These are phyloP conservation scores for Dysphania ambrosioides DNA, from an alignment of 148 eudicot genomes.

Conservation along the genomic window DNA sequence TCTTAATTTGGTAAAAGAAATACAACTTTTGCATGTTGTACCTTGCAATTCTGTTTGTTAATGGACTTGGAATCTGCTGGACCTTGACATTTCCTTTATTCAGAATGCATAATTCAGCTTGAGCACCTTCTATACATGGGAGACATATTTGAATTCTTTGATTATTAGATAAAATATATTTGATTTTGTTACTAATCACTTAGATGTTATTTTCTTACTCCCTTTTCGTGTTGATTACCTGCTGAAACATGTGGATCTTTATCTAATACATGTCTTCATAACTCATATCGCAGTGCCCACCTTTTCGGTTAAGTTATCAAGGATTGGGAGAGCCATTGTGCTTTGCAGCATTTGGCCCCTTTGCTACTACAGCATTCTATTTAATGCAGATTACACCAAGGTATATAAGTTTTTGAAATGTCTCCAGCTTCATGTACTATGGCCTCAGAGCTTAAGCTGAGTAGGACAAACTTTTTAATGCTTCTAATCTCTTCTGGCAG, in stretches of 20 bases:
- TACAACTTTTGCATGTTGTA: not conserved
- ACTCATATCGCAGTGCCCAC: conserved; percentile 67
- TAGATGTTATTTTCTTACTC: not conserved
- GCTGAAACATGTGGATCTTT: not conserved
- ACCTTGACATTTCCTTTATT: not conserved
- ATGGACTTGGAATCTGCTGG: not conserved
- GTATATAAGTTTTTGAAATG: conserved; percentile 21
- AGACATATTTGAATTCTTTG: not conserved
- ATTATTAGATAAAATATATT: not conserved
- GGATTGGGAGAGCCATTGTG: conserved; percentile 93
- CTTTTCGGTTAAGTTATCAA: conserved; percentile 82
- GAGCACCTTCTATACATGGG: not conserved
- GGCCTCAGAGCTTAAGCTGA: not conserved
- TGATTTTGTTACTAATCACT: not conserved
- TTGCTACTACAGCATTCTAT: conserved; percentile 85
- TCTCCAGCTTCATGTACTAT: not conserved
- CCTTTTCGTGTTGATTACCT: not conserved
- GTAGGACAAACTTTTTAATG: conserved; percentile 2
- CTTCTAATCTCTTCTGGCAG: conserved; percentile 34
- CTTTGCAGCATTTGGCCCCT: conserved; percentile 91
- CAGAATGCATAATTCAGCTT: not conserved
- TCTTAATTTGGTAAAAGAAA: not conserved
- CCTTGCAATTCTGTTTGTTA: not conserved
- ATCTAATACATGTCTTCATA: not conserved
- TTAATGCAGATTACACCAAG: conserved; percentile 59